A percentile compares a stretch with the other conserved stretches of the same genome.
Conservation (phyloP, 345 rosid species). For the Dipteronia dyeriana region DNA sequence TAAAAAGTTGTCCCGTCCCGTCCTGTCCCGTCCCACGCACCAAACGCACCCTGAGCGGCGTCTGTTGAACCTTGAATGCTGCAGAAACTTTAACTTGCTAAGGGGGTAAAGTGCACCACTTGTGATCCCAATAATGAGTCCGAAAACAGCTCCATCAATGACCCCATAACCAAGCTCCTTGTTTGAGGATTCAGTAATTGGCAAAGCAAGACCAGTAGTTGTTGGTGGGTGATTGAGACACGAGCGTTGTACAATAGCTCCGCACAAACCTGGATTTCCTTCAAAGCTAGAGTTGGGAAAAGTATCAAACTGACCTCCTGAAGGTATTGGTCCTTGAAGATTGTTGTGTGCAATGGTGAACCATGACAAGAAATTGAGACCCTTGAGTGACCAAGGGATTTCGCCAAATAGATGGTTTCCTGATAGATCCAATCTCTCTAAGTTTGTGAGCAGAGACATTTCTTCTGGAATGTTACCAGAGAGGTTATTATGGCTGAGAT, state of each 20-base stretch:
- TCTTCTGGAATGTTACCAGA: too few relatives aligned
- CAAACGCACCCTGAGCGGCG: too few relatives aligned
- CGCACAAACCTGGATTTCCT: slow-evolving; percentile 9
- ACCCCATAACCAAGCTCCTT: too few relatives aligned
- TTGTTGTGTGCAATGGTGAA: slow-evolving; percentile 1
- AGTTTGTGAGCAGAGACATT: background rate
- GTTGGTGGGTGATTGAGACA: background rate
- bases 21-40: too few relatives aligned
- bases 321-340: slow-evolving; percentile 14
- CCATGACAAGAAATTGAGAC: slow-evolving; percentile 11
- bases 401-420: slow-evolving; percentile 1
- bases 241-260: background rate
- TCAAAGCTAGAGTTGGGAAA: slow-evolving; percentile 8
- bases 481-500: background rate
- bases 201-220: background rate
- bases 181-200: background rate
- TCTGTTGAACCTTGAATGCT: too few relatives aligned
- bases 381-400: background rate
- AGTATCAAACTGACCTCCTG: slow-evolving; percentile 10
- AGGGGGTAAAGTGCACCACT: slow-evolving; percentile 7
- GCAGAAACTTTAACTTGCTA: too few relatives aligned
- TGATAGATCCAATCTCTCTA: slow-evolving; percentile 12
- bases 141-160: slow-evolving; percentile 6
- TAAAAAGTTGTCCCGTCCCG: too few relatives aligned
- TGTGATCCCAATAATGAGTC: slow-evolving; percentile 1